Conservation (phyloP, 371 early-diverging fungal species). For the Apophysomyces sp. region DNA sequence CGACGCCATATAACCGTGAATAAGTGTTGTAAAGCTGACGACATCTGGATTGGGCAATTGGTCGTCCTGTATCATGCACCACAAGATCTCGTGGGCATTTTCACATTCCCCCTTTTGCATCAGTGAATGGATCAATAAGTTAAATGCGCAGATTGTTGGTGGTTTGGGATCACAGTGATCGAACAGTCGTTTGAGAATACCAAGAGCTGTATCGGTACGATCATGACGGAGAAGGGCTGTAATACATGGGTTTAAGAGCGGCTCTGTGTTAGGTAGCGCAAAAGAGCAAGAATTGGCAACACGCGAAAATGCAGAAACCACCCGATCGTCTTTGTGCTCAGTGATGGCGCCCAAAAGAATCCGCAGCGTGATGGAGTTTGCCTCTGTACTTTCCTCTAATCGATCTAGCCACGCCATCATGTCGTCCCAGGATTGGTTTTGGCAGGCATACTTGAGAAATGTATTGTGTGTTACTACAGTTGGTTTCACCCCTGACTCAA, state of each 20-base stretch:
- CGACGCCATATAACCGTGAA: constrained; percentile 30
- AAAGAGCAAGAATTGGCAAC: neutral
- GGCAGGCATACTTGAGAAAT: constrained; percentile 26
- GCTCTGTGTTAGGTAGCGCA: constrained; percentile 3
- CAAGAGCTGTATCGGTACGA: constrained; percentile 18
- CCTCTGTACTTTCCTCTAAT: constrained; percentile 4
- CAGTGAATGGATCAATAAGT: constrained; percentile 27
- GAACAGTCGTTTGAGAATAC: constrained; percentile 19
- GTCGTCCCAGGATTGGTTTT: constrained; percentile 20
- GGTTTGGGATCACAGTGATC: neutral
- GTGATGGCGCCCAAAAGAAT: constrained; percentile 23
- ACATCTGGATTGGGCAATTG: constrained; percentile 40
- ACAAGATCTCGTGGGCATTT: constrained; percentile 25
- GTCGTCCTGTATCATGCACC: constrained; percentile 17
- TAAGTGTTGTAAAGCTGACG: constrained; percentile 38
- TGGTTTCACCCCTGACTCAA: constrained; percentile 16
- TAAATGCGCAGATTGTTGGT: constrained; percentile 24
- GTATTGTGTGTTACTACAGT: constrained; percentile 39
- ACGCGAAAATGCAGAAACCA: constrained; percentile 24
- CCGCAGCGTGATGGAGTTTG: constrained; percentile 26
- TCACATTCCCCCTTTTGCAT: constrained; percentile 23
- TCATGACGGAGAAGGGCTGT: constrained; percentile 23
- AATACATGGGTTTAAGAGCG: constrained; percentile 15
- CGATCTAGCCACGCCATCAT: constrained; percentile 26
- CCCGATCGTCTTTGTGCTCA: constrained; percentile 4